These are phyloP conservation scores for Cucurbita maxima DNA, from an alignment of 306 rosid species.

Conservation along the genomic window DNA sequence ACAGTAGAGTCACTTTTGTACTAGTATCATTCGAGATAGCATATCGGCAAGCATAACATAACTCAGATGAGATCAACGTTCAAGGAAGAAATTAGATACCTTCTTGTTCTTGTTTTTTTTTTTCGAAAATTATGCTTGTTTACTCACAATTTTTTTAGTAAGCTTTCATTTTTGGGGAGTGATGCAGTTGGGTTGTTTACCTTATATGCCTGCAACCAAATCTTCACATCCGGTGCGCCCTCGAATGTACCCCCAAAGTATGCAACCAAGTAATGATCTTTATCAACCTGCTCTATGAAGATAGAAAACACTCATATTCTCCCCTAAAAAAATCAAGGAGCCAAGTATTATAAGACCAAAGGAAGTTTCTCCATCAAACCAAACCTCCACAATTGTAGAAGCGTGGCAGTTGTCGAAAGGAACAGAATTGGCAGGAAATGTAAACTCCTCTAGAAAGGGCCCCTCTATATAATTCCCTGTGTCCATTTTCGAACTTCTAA, in stretches of 20 bases:
- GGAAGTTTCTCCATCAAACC: background rate
- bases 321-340: background rate
- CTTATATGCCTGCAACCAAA: slow-evolving; percentile 71
- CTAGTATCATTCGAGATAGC: background rate
- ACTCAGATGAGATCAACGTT: background rate
- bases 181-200: slow-evolving; percentile 14
- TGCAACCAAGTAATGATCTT: slow-evolving; percentile 62
- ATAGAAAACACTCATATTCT: slow-evolving; percentile 4
- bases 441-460: slow-evolving; percentile 44
- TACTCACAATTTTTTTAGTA: no score
- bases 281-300: slow-evolving; percentile 40
- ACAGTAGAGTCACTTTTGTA: background rate
- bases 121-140: background rate
- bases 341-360: background rate
- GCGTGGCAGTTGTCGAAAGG: slow-evolving; percentile 78
- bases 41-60: background rate
- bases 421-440: slow-evolving; percentile 46
- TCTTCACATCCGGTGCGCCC: slow-evolving; percentile 82
- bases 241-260: slow-evolving; percentile 69
- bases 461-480: slow-evolving; percentile 19
- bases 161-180: no score
- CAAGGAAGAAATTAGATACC: background rate
- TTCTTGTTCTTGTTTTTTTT: background rate
- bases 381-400: slow-evolving; percentile 90
- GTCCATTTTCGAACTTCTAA: slow-evolving; percentile 20